Evolutionary conservation across 148 eudicot genomes (phyloP).

Genomic region (Rhododendron williamsianum): DNA sequence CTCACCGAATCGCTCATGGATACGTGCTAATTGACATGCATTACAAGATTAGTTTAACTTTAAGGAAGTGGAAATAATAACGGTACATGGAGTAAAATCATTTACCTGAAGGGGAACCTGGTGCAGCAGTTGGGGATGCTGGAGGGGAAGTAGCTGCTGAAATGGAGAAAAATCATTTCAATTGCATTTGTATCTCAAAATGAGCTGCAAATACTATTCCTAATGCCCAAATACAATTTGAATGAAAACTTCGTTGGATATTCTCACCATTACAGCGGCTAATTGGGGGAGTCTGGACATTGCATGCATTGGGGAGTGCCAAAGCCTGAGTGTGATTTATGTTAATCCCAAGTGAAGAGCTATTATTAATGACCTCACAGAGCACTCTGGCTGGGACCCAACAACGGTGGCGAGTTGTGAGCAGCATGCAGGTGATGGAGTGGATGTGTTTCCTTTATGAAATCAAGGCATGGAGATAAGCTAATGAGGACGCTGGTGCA

Average conservation of each 20-base stretch:
- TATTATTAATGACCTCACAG: constrained; percentile 40
- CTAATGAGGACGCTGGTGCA: constrained; percentile 18
- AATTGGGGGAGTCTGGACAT: constrained; percentile 43
- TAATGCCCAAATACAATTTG: background rate
- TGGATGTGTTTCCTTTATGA: constrained; percentile 17
- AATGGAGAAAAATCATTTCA: background rate
- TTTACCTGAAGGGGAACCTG: background rate
- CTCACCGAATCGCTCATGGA: background rate
- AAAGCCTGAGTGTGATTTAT: constrained; percentile 47
- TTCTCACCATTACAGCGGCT: constrained; percentile 40
- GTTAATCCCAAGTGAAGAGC: constrained; percentile 32
- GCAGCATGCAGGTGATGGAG: constrained; percentile 29
- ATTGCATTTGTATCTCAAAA: background rate
- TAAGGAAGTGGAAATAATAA: background rate
- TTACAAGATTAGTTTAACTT: background rate
- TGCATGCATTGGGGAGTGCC: constrained; percentile 44
- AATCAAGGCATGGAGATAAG: constrained; percentile 25
- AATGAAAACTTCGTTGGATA: background rate
- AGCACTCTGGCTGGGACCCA: constrained; percentile 48
- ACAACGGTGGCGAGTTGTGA: constrained; percentile 30
- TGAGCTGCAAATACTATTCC: constrained; percentile 3
- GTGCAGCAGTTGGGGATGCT: constrained; percentile 10
- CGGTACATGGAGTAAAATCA: background rate
- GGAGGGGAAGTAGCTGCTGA: constrained; percentile 12
- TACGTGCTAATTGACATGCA: background rate